Conservation (phyloP, 2,329 filamentous ascomycete genomes). For the Xylariaceae sp. region DNA sequence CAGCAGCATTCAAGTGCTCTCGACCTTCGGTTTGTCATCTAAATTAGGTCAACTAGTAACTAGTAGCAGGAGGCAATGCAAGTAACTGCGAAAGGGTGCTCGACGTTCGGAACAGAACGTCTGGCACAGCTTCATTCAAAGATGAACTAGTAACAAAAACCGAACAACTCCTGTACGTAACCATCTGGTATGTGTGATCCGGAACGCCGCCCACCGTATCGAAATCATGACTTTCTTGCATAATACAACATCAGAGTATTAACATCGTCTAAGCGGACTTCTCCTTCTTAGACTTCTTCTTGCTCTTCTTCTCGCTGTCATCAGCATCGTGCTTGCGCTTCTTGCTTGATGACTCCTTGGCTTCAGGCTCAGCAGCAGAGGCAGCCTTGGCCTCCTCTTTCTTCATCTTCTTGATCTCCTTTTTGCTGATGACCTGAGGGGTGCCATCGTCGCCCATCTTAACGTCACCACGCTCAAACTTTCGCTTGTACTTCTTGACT, state of each 20-base stretch:
- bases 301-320: constrained; percentile 52
- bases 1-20: neutral
- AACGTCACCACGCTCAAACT: constrained; percentile 71
- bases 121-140: constrained; percentile 18
- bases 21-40: neutral
- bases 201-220: constrained; percentile 27
- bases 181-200: constrained; percentile 30
- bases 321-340: constrained; percentile 68
- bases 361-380: constrained; percentile 36
- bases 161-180: constrained; percentile 27
- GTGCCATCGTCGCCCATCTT: constrained; percentile 60
- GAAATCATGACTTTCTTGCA: constrained; percentile 24
- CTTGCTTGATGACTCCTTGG: constrained; percentile 48
- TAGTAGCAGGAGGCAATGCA: neutral
- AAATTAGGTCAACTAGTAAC: neutral
- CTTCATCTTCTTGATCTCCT: constrained; percentile 67
- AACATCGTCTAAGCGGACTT: constrained; percentile 44
- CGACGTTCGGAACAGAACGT: constrained; percentile 5
- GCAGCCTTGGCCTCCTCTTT: constrained; percentile 54
- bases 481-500: constrained; percentile 71
- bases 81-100: constrained; percentile 4
- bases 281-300: constrained; percentile 62
- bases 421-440: constrained; percentile 66
- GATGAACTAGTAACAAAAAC: constrained; percentile 20
- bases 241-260: constrained; percentile 28